Base-by-base conservation (phyloP, 2,329 filamentous ascomycete species). In the Ceratocystiopsis minuta region DNA sequence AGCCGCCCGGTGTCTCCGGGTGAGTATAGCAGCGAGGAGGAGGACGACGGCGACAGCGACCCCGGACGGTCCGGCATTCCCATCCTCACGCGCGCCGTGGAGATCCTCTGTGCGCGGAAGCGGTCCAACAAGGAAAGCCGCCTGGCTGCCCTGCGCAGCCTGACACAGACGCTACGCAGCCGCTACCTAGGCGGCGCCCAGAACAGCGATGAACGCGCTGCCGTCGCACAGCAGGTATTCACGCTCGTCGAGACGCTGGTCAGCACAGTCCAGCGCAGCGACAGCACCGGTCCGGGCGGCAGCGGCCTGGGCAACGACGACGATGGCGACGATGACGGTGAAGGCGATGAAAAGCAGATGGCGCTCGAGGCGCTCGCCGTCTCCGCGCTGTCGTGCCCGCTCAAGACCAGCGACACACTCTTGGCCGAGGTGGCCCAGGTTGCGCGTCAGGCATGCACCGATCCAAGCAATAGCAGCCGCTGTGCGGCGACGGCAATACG, bases 351-450 rank as follows among this genome's bases (percentile, higher is more conserved):
- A 37, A 84, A 92, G 59, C 62, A 77, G 0, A 62, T 79, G 35
- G 84, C 80, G 2, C 61, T 90, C 6, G 79, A 78, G 60, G 80
- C 81, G 0, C 66, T 90, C 43, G 70, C 74, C 14, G 64, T 86
- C 40, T 80, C 84, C 1, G 64, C 80, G 16, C 65, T 87, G 39
- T 81, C 79, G 24, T 28, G 24, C 11, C 24, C 24, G 7, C 24
- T 10, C 4, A 28, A 6, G 9, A 10, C 24, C 24, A 28, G 24
- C 24, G 24, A 28, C 24, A 28, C 7, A 10, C 6, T 28, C 24
- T 28, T 28, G 7, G 7, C 24, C 24, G 24, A 28, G 5, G 24
- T 28, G 24, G 24, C 24, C 24, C 7, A 28, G 24, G 24, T 28
- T 28, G 24, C 11, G 24, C 24, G 24, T 10, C 24, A 28, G 2